Evolutionary conservation across 352 stramenopile species (phyloP).

Genomic region (Lagenidium giganteum): DNA sequence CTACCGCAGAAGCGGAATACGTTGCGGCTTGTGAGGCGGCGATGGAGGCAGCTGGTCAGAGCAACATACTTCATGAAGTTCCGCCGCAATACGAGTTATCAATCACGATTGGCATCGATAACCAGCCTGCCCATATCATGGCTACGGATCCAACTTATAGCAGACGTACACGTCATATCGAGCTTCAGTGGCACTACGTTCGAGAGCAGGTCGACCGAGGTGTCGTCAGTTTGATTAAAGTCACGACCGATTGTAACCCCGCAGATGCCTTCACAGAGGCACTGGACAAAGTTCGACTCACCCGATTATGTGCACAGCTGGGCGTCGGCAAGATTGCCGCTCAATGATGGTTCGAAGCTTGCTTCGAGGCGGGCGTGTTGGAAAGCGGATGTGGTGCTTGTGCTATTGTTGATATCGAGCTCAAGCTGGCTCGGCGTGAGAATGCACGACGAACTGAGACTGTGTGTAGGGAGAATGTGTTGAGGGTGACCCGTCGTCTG

Average conservation of each 20-base stretch:
- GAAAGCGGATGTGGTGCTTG: too few species aligned
- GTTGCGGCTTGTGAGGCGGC: constrained; percentile 10
- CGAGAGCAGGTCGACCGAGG: constrained; percentile 6
- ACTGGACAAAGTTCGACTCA: too few species aligned
- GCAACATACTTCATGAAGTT: constrained; percentile 10
- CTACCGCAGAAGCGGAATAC: constrained; percentile 17
- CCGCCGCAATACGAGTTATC: neutral
- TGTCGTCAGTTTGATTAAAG: constrained; percentile 1
- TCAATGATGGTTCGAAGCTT: too few species aligned
- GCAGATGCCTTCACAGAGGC: constrained; percentile 8
- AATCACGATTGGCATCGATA: constrained; percentile 10
- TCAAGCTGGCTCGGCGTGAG: too few species aligned
- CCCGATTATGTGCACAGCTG: too few species aligned
- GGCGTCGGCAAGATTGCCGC: too few species aligned
- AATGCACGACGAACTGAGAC: too few species aligned
- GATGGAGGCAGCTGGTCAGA: constrained; percentile 4
- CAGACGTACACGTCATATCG: constrained; percentile 4
- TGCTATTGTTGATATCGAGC: too few species aligned
- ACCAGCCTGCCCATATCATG: constrained; percentile 11
- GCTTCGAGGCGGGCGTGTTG: too few species aligned
- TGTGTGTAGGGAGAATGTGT: too few species aligned
- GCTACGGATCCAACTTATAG: constrained; percentile 10
- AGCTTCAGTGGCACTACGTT: constrained; percentile 11
- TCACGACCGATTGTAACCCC: constrained; percentile 4
- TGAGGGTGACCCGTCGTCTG: too few species aligned